A percentile compares a stretch with the other conserved stretches of the same genome.
These are phyloP conservation scores for Pezicula neosporulosa DNA, from an alignment of 2,329 filamentous ascomycete genomes.

Conservation along the genomic window DNA sequence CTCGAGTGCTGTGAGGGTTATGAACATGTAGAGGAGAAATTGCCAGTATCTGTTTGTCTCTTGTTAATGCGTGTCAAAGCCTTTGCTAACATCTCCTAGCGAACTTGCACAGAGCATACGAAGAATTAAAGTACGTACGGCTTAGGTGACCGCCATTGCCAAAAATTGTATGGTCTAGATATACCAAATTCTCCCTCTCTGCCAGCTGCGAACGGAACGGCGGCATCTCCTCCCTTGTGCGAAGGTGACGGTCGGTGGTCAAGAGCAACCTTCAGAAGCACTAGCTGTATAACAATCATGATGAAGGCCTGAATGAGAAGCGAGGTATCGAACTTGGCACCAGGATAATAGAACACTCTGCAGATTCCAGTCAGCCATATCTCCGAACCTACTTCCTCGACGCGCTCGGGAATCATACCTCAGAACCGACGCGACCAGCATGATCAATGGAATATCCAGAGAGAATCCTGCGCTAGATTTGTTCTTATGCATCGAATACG, in stretches of 20 bases:
- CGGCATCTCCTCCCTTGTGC: conserved; percentile 56
- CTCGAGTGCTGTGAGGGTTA: conserved; percentile 58
- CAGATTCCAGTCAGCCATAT: conserved; percentile 5
- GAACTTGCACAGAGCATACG: too few species aligned
- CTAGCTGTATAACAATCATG: conserved; percentile 61
- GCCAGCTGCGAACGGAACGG: conserved; percentile 55
- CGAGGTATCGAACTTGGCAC: conserved; percentile 60
- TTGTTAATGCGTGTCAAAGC: neutral
- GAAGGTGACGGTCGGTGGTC: conserved; percentile 61
- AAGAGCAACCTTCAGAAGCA: conserved; percentile 65
- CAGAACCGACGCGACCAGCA: conserved; percentile 65
- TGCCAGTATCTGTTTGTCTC: conserved; percentile 63
- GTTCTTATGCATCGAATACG: conserved; percentile 58
- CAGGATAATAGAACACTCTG: conserved; percentile 69
- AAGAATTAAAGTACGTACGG: conserved; percentile 41
- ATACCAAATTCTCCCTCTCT: conserved; percentile 31
- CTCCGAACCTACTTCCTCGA: neutral
- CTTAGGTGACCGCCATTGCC: conserved; percentile 74
- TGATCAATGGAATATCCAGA: conserved; percentile 68
- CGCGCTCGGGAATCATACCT: conserved; percentile 41
- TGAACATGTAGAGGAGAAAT: conserved; percentile 67
- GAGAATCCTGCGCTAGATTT: conserved; percentile 67
- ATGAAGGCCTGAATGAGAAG: conserved; percentile 62
- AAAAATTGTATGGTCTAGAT: conserved; percentile 70
- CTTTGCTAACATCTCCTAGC: neutral